phyloP scores from a whole-genome alignment of 2,329 filamentous ascomycete species.

The Neopestalotiopsis rosae region DNA sequence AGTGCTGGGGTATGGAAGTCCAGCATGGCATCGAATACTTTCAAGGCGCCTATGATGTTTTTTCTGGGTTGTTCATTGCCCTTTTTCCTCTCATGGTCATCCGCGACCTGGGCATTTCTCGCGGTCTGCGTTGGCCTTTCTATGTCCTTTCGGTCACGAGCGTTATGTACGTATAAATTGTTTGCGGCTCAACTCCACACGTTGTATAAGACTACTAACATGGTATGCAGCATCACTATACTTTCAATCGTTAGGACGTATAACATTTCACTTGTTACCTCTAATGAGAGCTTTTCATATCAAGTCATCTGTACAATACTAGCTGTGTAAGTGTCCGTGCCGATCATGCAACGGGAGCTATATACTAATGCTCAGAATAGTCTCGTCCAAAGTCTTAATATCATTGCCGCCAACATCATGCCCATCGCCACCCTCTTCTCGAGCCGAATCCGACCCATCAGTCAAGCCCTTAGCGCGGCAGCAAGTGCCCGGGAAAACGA shows the following conservation, averaged over 20 bases:
- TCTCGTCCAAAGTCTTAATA: slow-evolving; percentile 43
- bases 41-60: slow-evolving; percentile 42
- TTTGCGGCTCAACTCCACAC: neutral
- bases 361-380: slow-evolving; percentile 21
- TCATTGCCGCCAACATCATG: slow-evolving; percentile 43
- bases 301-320: slow-evolving; percentile 39
- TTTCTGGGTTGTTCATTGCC: slow-evolving; percentile 42
- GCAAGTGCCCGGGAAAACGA: slow-evolving; percentile 21
- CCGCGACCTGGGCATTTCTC: slow-evolving; percentile 33
- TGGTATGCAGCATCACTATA: slow-evolving; percentile 33
- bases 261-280: slow-evolving; percentile 36
- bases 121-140: slow-evolving; percentile 39
- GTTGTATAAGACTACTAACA: neutral
- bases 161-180: slow-evolving; percentile 30
- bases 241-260: slow-evolving; percentile 41
- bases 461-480: slow-evolving; percentile 26
- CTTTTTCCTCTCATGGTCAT: slow-evolving; percentile 39
- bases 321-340: slow-evolving; percentile 31
- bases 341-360: too few relatives aligned
- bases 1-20: slow-evolving; percentile 38
- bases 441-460: slow-evolving; percentile 25
- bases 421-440: slow-evolving; percentile 39
- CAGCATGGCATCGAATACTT: slow-evolving; percentile 41
- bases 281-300: slow-evolving; percentile 34
- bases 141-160: slow-evolving; percentile 37